These are phyloP conservation scores for Nyctanthes arbortristis DNA, from an alignment of 257 asterid species.

Conservation along the genomic window DNA sequence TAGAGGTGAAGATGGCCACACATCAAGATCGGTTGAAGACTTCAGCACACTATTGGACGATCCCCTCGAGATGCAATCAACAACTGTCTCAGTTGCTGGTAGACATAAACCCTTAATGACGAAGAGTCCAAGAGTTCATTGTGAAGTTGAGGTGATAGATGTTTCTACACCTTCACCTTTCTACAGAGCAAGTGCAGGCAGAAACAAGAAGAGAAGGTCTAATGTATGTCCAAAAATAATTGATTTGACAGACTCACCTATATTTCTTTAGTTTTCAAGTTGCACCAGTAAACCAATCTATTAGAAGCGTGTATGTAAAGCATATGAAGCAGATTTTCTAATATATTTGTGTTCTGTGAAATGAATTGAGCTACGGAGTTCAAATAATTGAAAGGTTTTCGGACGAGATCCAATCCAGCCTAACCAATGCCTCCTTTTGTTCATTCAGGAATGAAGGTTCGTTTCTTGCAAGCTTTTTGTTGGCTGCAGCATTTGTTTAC, in stretches of 20 bases:
- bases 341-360: not conserved
- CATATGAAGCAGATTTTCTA: not conserved
- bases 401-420: too few relatives aligned
- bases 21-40: constrained; percentile 17
- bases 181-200: constrained; percentile 25
- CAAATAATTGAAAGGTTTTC: too few relatives aligned
- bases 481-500: too few relatives aligned
- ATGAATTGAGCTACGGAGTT: too few relatives aligned
- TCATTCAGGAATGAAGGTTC: too few relatives aligned
- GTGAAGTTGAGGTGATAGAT: constrained; percentile 69
- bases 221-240: constrained; percentile 56
- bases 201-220: constrained; percentile 58
- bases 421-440: too few relatives aligned
- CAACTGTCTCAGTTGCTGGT: constrained; percentile 19
- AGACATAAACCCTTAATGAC: constrained; percentile 22
- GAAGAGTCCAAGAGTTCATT: constrained; percentile 20
- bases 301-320: not conserved
- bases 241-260: constrained; percentile 84
- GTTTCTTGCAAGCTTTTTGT: too few relatives aligned
- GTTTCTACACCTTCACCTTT: constrained; percentile 73
- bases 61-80: constrained; percentile 18
- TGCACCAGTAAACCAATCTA: not conserved
- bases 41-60: not conserved
- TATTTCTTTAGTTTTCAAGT: constrained; percentile 25
- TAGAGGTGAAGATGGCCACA: constrained; percentile 21